These are phyloP conservation scores for Boletus reticulatus DNA, from an alignment of 768 basidiomycete genomes.

Conservation along the genomic window DNA sequence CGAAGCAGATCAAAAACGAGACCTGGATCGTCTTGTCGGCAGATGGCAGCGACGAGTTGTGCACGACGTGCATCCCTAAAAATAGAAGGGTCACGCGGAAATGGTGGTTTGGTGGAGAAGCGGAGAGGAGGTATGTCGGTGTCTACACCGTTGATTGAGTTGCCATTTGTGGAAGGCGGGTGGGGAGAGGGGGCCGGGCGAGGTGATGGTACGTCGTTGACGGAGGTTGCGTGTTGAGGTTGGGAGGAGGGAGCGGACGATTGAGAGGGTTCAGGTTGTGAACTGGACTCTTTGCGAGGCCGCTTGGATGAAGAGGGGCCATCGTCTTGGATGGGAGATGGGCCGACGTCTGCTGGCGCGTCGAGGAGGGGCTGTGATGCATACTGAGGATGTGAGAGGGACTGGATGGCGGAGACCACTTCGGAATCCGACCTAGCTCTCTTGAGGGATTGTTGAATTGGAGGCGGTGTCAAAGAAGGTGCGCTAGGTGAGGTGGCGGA, in stretches of 20 bases:
- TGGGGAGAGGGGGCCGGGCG: constrained; percentile 46
- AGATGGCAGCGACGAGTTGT: constrained; percentile 64
- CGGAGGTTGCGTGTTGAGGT: constrained; percentile 31
- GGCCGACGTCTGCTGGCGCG: constrained; percentile 43
- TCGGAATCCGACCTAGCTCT: constrained; percentile 69
- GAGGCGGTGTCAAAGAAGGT: constrained; percentile 54
- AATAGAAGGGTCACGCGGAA: constrained; percentile 53
- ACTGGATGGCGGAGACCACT: constrained; percentile 29
- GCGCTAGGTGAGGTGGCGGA: constrained; percentile 47
- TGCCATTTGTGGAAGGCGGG: constrained; percentile 45
- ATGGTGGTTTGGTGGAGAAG: constrained; percentile 64
- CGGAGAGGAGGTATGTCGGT: constrained; percentile 49
- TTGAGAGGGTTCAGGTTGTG: constrained; percentile 33
- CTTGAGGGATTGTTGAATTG: constrained; percentile 48
- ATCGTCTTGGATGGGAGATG: constrained; percentile 50
- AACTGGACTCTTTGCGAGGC: constrained; percentile 52
- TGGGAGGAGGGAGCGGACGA: constrained; percentile 17
- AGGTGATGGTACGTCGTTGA: constrained; percentile 32
- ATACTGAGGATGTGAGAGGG: constrained; percentile 9
- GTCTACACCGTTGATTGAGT: constrained; percentile 40
- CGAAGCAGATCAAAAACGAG: constrained; percentile 64
- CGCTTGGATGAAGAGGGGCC: constrained; percentile 74
- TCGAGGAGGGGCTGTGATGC: constrained; percentile 30
- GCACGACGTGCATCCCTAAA: constrained; percentile 53
- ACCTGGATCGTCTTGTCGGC: constrained; percentile 64